Evolutionary conservation across 176 grass and related monocot genomes (phyloP), one percentile per base, ranked within the genome.

Genomic region (Calamus simplicifolius): DNA sequence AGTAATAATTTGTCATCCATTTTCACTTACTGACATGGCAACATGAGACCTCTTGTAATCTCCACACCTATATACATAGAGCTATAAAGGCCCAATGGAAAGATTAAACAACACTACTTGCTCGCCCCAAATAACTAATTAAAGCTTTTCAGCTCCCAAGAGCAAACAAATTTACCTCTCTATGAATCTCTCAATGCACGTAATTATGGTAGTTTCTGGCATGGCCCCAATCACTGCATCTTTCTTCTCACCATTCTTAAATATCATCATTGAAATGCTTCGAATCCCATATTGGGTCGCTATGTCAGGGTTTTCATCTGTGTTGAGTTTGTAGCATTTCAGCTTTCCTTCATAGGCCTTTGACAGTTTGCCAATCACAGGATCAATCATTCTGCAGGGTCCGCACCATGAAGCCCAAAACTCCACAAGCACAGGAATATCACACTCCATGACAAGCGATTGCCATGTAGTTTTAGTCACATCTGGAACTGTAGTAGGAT

Each of bases 171-270:
- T n/a, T n/a, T n/a, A n/a, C n/a, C n/a, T n/a, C n/a, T n/a, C n/a
- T n/a, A n/a, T n/a, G n/a, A n/a, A n/a, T n/a, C 25, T 63, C 23
- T 63, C 60, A 10, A 63, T 48, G 10, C 8, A 25, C 5, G 29
- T 25, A 18, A 30, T 18, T 12, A 63, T 13, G 23, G 30, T 63
- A 49, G 31, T 4, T 21, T 63, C 60, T 1, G 29, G 18, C 30
- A 63, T 35, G 16, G 60, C 60, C 18, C 60, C 60, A 63, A 63
- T 63, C 1, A 63, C 35, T 0, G 60, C n/a, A 63, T 63, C 60
- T 30, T 63, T 63, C 60, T 63, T 63, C 60, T 63, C 60, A 49
- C 60, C 60, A 63, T 49, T 63, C 23, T 63, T 63, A 35, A 63
- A 63, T 29, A 63, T 63, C 35, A 63, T 63, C 38, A 63, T 49